phyloP scores from a whole-genome alignment of 148 eudicot species.

The Mesembryanthemum crystallinum region DNA sequence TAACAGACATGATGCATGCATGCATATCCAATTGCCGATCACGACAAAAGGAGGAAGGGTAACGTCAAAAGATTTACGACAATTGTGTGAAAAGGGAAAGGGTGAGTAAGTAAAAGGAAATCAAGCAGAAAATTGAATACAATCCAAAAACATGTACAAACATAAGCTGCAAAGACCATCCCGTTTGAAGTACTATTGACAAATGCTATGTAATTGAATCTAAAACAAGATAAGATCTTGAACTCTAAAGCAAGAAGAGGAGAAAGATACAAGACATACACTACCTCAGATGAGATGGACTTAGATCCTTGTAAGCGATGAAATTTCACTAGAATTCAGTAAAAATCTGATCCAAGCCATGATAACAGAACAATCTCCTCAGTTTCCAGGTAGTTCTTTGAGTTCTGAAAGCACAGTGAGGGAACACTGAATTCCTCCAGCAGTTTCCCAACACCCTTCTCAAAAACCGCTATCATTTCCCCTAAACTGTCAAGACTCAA shows the following conservation, averaged over 20 bases:
- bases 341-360: not conserved
- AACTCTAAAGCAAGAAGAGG: not conserved
- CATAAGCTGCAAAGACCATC: not conserved
- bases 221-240: not conserved
- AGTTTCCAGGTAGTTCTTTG: not conserved
- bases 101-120: not conserved
- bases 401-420: not conserved
- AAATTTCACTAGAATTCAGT: not conserved
- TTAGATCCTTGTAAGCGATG: not conserved
- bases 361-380: not conserved
- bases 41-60: not conserved
- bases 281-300: not conserved
- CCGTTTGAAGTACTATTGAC: not conserved
- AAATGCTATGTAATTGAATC: not conserved
- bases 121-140: not conserved
- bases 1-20: not conserved
- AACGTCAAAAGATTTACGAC: not conserved
- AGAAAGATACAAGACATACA: not conserved
- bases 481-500: not conserved
- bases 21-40: not conserved
- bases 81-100: not conserved
- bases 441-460: conserved; percentile 1
- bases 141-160: not conserved
- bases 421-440: not conserved
- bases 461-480: conserved; percentile 6